Base-by-base conservation (phyloP, 2,329 filamentous ascomycete species). In the Aspergillus ustus region DNA sequence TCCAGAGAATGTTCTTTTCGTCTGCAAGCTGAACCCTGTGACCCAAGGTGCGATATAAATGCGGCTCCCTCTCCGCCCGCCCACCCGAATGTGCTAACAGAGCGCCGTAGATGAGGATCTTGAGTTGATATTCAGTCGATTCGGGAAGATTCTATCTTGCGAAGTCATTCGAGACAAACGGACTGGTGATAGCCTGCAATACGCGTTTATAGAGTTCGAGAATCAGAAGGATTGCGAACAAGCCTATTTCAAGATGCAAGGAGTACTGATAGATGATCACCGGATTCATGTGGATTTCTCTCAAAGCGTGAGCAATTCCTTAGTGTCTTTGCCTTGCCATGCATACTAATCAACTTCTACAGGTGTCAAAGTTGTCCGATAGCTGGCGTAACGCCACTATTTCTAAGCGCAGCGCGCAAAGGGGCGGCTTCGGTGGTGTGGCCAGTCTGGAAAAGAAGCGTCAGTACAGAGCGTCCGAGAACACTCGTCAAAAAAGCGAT, bases 161-260 rank as follows among this genome's bases (percentile, higher is more conserved):
- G 95, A 99, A 78, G 91, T 99, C 37, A 97, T 99, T 65, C 86
- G 94, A 52, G 95, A 99, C 75, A 91, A 91, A 73, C 92, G 92
- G 72, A 97, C 94, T 0, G 93, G 93, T 4, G 95, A 99, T 78
- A 97, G 92, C 72, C 80, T 99, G 52, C 95, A 99, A 75, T 99
- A 99, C 74, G 93, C 95, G 1, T 99, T 99, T 69, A 96, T 99
- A 72, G 95, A 99, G 75, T 99, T 94, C 71, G 91, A 94, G 61
- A 91, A 96, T 59, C 95, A 97, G 78, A 87, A 90, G 67, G 91
- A 94, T 57, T 98, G 95, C 75, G 95, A 99, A 78, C 88, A 91
- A 56, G 95, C 95, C 2, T 99, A 97, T 73, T 95, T 96, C 81
- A 99, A 99, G 80, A 99, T 99, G 95, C 93, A 99, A 76, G 92